These are phyloP conservation scores for Syzygium syzygioides DNA, from an alignment of 441 rosid genomes.

Conservation along the genomic window DNA sequence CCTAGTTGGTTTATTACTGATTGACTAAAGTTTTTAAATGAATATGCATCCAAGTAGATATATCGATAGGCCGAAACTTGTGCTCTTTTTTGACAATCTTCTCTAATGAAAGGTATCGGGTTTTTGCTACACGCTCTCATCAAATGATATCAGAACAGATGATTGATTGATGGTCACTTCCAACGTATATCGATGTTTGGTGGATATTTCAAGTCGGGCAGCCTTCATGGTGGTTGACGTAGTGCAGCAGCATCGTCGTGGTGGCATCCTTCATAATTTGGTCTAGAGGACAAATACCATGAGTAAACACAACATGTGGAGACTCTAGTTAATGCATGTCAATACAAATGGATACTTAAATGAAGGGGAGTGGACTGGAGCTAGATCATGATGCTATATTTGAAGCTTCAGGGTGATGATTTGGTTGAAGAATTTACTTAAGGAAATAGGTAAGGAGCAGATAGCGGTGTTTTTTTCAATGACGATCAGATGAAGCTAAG, in stretches of 20 bases:
- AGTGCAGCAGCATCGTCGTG: background rate
- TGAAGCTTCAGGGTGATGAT: background rate
- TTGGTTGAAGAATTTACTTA: background rate
- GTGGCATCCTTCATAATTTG: background rate
- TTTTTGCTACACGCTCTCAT: too few species aligned
- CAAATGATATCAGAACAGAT: background rate
- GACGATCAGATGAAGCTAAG: background rate
- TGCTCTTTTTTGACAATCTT: background rate
- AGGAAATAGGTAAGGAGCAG: background rate
- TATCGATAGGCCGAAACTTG: fast-evolving
- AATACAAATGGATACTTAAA: background rate
- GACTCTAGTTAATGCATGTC: background rate
- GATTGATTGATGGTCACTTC: background rate
- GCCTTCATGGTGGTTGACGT: background rate
- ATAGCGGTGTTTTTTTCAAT: too few species aligned
- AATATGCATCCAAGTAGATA: fast-evolving
- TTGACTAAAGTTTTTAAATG: background rate
- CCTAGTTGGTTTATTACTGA: too few species aligned
- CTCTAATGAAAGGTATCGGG: too few species aligned
- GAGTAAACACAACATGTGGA: background rate
- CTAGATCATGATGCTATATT: background rate
- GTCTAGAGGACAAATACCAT: background rate
- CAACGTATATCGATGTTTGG: background rate
- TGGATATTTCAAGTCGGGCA: background rate
- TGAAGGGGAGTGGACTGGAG: background rate